These are phyloP conservation scores for Phaseolus coccineus DNA, from an alignment of 331 rosid species.

Conservation along the genomic window DNA sequence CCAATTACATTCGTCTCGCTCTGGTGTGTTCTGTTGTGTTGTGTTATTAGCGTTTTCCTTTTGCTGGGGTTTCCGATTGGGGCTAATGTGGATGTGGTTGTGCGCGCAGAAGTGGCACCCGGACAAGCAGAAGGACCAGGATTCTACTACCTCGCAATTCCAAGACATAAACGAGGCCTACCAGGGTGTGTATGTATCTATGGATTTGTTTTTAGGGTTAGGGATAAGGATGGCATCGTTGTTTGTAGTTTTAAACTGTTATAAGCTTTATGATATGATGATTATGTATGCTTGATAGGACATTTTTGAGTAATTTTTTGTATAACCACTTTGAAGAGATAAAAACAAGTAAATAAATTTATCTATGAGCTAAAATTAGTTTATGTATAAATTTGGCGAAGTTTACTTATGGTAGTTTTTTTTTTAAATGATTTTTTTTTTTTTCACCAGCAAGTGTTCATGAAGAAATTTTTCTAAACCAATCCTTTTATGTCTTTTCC, in stretches of 20 bases:
- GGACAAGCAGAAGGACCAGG: conserved; percentile 81
- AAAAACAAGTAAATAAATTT: too few relatives aligned
- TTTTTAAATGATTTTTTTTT: background rate
- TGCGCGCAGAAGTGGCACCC: conserved; percentile 95
- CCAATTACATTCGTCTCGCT: conserved; percentile 89
- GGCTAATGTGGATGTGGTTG: background rate
- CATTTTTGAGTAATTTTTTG: too few relatives aligned
- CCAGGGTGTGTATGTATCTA: conserved; percentile 55
- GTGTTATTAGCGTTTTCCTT: background rate
- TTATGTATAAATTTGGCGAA: too few relatives aligned
- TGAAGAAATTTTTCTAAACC: background rate
- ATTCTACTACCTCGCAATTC: conserved; percentile 70
- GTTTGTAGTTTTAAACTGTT: background rate
- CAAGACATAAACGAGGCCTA: conserved; percentile 97
- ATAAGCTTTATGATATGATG: too few relatives aligned
- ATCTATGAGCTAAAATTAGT: too few relatives aligned
- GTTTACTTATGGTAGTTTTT: background rate
- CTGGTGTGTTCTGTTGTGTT: conserved; percentile 60
- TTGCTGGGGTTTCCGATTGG: conserved; percentile 15
- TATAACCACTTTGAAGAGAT: too few relatives aligned
- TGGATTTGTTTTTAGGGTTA: background rate
- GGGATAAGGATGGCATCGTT: background rate
- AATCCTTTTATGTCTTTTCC: background rate
- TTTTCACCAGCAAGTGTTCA: background rate
- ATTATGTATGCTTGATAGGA: background rate